A percentile compares a stretch with the other conserved stretches of the same genome.
Evolutionary conservation across 805 yeast species (phyloP).

Genomic region (Tanozyma kutaoensis): DNA sequence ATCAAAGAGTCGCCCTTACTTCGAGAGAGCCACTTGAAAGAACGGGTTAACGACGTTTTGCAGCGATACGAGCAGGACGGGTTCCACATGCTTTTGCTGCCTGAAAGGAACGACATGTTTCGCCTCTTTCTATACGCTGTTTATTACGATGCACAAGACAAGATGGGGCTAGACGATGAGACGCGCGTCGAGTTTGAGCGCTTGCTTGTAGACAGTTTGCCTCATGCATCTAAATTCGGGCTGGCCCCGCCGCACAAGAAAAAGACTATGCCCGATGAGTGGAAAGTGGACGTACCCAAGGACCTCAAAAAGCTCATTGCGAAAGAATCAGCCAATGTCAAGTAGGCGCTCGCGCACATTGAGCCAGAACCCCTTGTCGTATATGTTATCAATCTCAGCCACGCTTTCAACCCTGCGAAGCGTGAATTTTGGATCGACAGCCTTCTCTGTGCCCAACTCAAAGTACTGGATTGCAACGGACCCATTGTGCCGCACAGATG

Average conservation of each 20-base stretch:
- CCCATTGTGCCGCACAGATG: neutral
- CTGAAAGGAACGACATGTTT: conserved; percentile 4
- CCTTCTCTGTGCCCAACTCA: too few relatives aligned
- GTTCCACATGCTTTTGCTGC: conserved; percentile 2
- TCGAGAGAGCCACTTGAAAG: too few relatives aligned
- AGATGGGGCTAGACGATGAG: conserved; percentile 1
- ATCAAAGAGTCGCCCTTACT: too few relatives aligned
- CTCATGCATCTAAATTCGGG: neutral
- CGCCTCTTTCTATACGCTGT: conserved; percentile 6
- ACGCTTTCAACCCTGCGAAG: conserved; percentile 8
- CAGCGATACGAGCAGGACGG: too few relatives aligned
- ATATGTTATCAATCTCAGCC: conserved; percentile 26
- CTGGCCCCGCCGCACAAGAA: neutral
- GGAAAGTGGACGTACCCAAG: neutral
- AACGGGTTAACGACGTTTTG: too few relatives aligned
- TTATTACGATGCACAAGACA: conserved; percentile 1
- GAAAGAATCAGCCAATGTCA: too few relatives aligned
- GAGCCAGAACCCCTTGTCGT: conserved; percentile 34
- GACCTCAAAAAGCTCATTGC: neutral
- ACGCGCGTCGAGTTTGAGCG: conserved; percentile 2
- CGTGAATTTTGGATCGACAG: too few relatives aligned
- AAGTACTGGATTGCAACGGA: neutral
- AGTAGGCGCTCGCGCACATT: conserved; percentile 25
- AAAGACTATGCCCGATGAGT: neutral
- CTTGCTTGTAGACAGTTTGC: conserved; percentile 4